Conservation (phyloP, 306 rosid genomes). For the Medicago lupulina region DNA sequence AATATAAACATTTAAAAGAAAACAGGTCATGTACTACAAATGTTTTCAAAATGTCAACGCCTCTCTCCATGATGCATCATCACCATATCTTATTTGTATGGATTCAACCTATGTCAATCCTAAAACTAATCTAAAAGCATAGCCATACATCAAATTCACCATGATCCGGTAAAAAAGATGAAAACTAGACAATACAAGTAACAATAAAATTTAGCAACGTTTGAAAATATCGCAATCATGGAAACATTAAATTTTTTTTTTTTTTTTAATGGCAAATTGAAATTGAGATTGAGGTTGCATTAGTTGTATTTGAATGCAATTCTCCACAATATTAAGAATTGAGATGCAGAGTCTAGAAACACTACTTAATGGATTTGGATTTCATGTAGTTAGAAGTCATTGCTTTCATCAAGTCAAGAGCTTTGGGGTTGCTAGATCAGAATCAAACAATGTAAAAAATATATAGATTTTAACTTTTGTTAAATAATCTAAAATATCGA, state of each 20-base stretch:
- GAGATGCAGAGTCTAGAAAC: background rate
- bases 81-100: slow-evolving; percentile 46
- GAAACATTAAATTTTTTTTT: no score
- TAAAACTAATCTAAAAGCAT: slow-evolving; percentile 41
- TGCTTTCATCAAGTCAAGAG: background rate
- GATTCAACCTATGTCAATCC: slow-evolving; percentile 33
- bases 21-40: slow-evolving; percentile 11
- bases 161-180: background rate
- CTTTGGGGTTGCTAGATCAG: background rate
- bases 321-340: no score
- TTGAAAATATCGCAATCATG: background rate
- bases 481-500: background rate
- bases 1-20: slow-evolving; percentile 50
- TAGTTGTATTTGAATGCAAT: no score
- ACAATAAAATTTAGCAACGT: background rate
- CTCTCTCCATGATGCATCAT: slow-evolving; percentile 23
- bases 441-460: background rate
- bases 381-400: background rate
- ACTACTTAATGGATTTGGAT: background rate
- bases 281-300: no score
- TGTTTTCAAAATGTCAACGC: slow-evolving; percentile 43
- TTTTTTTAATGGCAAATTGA: no score
- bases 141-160: slow-evolving; percentile 39
- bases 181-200: background rate
- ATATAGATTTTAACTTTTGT: background rate